Conservation (phyloP, 345 rosid species). For the Melastoma malabathricum region DNA sequence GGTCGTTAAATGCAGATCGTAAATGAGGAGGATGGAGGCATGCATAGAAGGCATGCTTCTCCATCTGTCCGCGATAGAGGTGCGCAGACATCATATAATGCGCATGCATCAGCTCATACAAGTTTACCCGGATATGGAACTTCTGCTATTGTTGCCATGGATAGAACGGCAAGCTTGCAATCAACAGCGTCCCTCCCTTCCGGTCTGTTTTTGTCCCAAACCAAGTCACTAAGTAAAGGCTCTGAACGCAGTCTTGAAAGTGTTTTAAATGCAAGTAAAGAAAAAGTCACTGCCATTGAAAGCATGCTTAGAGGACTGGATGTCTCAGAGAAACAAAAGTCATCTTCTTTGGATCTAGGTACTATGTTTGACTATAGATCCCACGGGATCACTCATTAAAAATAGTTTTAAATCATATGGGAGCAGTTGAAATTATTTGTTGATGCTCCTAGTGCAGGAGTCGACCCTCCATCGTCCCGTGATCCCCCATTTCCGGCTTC, state of each 20-base stretch:
- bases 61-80: constrained; percentile 88
- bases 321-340: constrained; percentile 70
- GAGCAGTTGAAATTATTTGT: constrained; percentile 47
- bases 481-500: constrained; percentile 79
- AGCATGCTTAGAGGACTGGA: constrained; percentile 97
- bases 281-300: constrained; percentile 97
- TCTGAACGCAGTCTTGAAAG: constrained; percentile 89
- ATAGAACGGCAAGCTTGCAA: constrained; percentile 64
- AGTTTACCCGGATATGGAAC: constrained; percentile 81
- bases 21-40: constrained; percentile 92
- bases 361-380: constrained; percentile 22
- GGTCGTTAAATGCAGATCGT: constrained; percentile 34
- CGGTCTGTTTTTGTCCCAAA: constrained; percentile 63
- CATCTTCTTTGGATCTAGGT: constrained; percentile 99
- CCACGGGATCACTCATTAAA: no score
- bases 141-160: constrained; percentile 96
- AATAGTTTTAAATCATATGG: constrained; percentile 8
- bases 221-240: constrained; percentile 56
- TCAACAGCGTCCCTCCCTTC: constrained; percentile 61
- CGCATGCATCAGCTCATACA: constrained; percentile 43
- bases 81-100: constrained; percentile 37
- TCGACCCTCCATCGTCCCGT: constrained; percentile 99
- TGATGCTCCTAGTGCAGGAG: constrained; percentile 92
- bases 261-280: constrained; percentile 92
- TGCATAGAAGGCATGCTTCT: constrained; percentile 93